These are phyloP conservation scores for Dichotomocladium elegans DNA, from an alignment of 371 early-diverging fungal genomes.

Conservation along the genomic window DNA sequence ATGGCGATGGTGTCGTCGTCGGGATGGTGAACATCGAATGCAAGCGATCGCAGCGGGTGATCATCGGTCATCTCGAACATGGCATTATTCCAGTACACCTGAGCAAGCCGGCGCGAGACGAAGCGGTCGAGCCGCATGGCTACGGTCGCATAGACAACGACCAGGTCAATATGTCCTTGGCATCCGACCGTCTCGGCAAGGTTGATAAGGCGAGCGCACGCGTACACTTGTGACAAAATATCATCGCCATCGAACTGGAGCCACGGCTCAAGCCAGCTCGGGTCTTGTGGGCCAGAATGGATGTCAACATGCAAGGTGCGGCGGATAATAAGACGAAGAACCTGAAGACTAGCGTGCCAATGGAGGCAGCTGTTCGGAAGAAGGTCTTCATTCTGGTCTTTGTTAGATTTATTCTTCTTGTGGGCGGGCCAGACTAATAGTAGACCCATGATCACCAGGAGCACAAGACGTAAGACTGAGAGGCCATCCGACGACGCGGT, in stretches of 20 bases:
- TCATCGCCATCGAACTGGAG: background rate
- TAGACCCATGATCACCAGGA: background rate
- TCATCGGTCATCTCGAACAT: constrained; percentile 36
- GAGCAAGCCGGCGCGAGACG: constrained; percentile 18
- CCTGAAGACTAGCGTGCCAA: background rate
- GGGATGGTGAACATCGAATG: constrained; percentile 32
- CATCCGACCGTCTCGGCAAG: constrained; percentile 20
- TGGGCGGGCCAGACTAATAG: background rate
- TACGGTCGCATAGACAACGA: constrained; percentile 32
- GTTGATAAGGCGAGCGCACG: constrained; percentile 33
- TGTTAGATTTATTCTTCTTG: constrained; percentile 2
- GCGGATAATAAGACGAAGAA: background rate
- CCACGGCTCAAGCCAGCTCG: background rate
- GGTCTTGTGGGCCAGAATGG: background rate
- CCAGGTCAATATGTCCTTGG: constrained; percentile 13
- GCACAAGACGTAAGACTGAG: background rate
- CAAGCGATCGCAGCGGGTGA: constrained; percentile 21
- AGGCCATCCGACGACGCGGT: background rate
- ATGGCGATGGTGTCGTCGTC: constrained; percentile 27
- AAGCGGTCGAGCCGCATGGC: constrained; percentile 37
- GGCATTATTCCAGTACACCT: constrained; percentile 33
- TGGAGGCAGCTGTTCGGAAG: background rate
- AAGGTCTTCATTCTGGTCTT: background rate
- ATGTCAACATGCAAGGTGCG: background rate
- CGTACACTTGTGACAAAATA: constrained; percentile 16